phyloP scores from a whole-genome alignment of 2,329 filamentous ascomycete species.

The Lasiodiplodia gonubiensis region DNA sequence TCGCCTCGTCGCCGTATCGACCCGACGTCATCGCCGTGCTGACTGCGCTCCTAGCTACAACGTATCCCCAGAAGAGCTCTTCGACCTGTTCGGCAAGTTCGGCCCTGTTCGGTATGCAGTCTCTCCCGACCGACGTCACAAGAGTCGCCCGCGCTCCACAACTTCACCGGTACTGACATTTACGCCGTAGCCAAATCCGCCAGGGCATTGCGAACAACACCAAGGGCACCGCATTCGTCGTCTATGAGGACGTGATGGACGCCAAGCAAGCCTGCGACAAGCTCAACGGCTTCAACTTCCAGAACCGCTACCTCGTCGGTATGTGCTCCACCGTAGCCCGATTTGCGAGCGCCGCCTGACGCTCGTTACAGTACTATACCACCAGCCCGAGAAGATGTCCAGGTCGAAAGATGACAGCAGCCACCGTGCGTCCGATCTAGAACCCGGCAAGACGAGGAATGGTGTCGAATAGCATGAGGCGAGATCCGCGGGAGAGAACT shows the following conservation, averaged over 20 bases:
- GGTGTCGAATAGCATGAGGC: constrained; percentile 82
- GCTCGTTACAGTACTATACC: constrained; percentile 66
- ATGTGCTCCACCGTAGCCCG: constrained; percentile 50
- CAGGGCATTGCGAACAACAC: constrained; percentile 97
- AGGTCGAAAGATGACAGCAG: constrained; percentile 83
- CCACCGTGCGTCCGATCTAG: constrained; percentile 60
- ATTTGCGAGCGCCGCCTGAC: not conserved
- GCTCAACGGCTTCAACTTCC: constrained; percentile 99
- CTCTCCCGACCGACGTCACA: constrained; percentile 24
- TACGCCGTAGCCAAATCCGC: constrained; percentile 81
- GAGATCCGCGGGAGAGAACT: constrained; percentile 53
- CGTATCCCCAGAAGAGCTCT: constrained; percentile 96
- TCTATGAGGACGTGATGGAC: constrained; percentile 99
- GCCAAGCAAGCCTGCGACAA: constrained; percentile 99
- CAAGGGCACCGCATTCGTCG: constrained; percentile 97
- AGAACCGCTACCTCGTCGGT: constrained; percentile 98
- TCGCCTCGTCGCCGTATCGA: not conserved
- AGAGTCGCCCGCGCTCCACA: not conserved
- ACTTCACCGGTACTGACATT: constrained; percentile 34
- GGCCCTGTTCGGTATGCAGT: constrained; percentile 82
- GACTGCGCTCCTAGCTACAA: constrained; percentile 74
- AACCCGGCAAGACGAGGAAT: constrained; percentile 96
- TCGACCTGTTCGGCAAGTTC: constrained; percentile 98
- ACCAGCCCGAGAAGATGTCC: constrained; percentile 78
- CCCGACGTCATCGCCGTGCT: constrained; percentile 29